Evolutionary conservation across 768 basidiomycete genomes (phyloP), one percentile per base, ranked within the genome.

Genomic region (Sistotremastrum suecicum): DNA sequence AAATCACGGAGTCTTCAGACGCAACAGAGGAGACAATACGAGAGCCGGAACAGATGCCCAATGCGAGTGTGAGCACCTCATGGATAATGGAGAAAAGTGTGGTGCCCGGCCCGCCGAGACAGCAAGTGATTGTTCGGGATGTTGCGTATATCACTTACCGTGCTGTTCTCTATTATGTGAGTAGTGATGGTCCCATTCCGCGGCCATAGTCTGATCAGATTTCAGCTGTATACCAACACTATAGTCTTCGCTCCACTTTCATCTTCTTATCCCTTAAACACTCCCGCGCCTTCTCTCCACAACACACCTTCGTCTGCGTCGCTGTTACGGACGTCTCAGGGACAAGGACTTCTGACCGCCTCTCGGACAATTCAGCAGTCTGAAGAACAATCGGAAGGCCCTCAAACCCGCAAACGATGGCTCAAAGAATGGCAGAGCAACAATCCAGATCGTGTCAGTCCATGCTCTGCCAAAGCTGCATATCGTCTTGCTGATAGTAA

Each of bases 181-280:
- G 73, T 59, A 7, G 7, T 30, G 36, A 10, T 11, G 45, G 37
- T 32, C 29, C 31, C 37, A 34, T 37, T 34, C 11, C n/a, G n/a
- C 29, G 3, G 30, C 7, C 30, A 7, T 28, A 31, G 28, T 32
- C n/a, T 33, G 42, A 29, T 28, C n/a, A 28, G 4, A 12, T 32
- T 37, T 3, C 52, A 88, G 87, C 65, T 91, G 29, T 92, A 91
- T 58, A 91, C 88, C 10, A 85, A 89, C 54, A 72, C 71, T 30
- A 83, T 91, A 51, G 71, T 79, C 31, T 91, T 91, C 52, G 84
- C 89, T 0, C 88, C 88, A 0, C 64, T 91, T 11, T 76, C 85
- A 0, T 91, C 89, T 5, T 72, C 76, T 33, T 82, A 83, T 51
- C 54, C 60, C 10, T 38, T 41, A 43, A 43, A 36, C 54, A 12